Base-by-base conservation (phyloP, 495 filamentous ascomycete genomes). In the Xylaria acuta region DNA sequence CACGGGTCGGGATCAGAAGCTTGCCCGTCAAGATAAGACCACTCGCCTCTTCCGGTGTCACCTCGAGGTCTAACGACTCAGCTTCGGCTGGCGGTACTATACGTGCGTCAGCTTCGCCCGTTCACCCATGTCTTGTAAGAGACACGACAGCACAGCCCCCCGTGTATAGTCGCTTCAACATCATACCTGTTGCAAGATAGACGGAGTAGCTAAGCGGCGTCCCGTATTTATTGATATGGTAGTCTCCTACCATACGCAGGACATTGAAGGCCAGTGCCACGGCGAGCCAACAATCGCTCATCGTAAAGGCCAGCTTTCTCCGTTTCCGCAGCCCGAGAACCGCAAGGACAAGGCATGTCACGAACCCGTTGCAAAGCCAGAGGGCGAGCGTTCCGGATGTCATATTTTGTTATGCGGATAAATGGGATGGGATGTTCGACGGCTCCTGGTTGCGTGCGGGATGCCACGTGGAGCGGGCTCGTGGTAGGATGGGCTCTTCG, bases 311-410 rank as follows among this genome's bases (percentile, higher is more conserved):
- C 6, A 25, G 40, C 11, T 14, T 47, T 4, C 58, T 16, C 41
- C 58, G 64, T 41, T 30, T 49, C 18, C 68, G 68, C 43, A 70
- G 68, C 0, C 11, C 58, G 1, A 70, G 22, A 27, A 47, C 56
- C 6, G n/a, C 32, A 22, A 70, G 45, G 34, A 64, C 54, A 0
- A 64, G 30, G 11, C 20, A 1, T 22, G 22, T 41, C 2, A 54
- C 43, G 18, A 70, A 18, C n/a, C 43, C 58, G 58, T 70, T 70
- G 58, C 68, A 63, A 9, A 64, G 41, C 68, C 56, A 63, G 30
- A 70, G 58, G n/a, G 68, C 68, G 16, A 70, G 30, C 1, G 30
- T 34, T 5, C 45, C 45, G 27, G 64, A 67, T 38, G 34, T 34
- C 58, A 60, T 60, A 5, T n/a, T 38, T 60, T 4, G 16, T 34